Evolutionary conservation across 108 stramenopile species (phyloP).

Genomic region (Conticribra guillardii): DNA sequence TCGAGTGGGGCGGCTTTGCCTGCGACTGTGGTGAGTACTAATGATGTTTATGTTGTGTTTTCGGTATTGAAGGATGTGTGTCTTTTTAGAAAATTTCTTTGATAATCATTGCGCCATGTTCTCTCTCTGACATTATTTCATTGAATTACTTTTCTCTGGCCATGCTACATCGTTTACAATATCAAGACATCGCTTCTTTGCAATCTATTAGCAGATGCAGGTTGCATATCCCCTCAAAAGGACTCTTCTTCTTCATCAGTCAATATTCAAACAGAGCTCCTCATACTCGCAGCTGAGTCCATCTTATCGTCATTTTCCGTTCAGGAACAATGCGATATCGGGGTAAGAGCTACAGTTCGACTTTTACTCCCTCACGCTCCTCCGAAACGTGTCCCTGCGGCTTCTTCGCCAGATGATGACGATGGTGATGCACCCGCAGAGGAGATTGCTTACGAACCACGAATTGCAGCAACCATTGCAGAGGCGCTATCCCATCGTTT

Average conservation of each 20-base stretch:
- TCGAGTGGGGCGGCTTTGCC: slow-evolving; percentile 82
- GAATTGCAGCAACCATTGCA: slow-evolving; percentile 59
- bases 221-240: slow-evolving; percentile 38
- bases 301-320: slow-evolving; percentile 76
- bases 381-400: slow-evolving; percentile 26
- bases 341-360: slow-evolving; percentile 61
- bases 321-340: slow-evolving; percentile 61
- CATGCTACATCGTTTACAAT: neutral
- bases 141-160: neutral
- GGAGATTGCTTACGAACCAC: slow-evolving; percentile 42
- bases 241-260: slow-evolving; percentile 8
- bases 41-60: too few relatives aligned
- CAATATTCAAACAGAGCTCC: slow-evolving; percentile 62
- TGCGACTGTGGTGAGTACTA: slow-evolving; percentile 69
- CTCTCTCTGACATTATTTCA: neutral
- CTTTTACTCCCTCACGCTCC: slow-evolving; percentile 69
- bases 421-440: neutral
- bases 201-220: slow-evolving; percentile 64
- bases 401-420: neutral
- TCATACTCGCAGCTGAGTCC: slow-evolving; percentile 65
- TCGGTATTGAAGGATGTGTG: too few relatives aligned
- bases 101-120: too few relatives aligned
- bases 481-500: slow-evolving; percentile 61
- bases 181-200: slow-evolving; percentile 59
- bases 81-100: too few relatives aligned